A percentile compares a stretch with the other conserved stretches of the same genome.
Evolutionary conservation across 1,284 basidiomycete species (phyloP).

Genomic region (Leccinum angustisporum): DNA sequence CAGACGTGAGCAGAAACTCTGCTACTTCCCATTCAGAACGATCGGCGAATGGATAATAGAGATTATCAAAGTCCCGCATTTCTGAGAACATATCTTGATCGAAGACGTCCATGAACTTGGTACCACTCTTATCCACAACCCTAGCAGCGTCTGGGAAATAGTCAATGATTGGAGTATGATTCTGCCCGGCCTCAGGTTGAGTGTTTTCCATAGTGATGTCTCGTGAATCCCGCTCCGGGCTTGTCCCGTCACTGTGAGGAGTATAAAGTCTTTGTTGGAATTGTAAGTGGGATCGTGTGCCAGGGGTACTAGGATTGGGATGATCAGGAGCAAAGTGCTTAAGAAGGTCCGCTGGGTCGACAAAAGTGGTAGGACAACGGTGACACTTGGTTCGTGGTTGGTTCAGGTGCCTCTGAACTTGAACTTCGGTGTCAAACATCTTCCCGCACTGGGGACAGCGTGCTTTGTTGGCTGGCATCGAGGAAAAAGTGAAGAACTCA

Average conservation of each 20-base stretch:
- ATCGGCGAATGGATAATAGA: background rate
- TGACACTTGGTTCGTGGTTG: background rate
- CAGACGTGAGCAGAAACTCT: background rate
- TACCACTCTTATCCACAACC: background rate
- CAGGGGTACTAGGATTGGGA: background rate
- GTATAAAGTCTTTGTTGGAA: background rate
- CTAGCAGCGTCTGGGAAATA: background rate
- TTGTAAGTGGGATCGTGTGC: background rate
- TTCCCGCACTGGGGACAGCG: constrained; percentile 1
- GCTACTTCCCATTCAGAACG: background rate
- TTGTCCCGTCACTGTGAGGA: background rate
- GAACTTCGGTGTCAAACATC: background rate
- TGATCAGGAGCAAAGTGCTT: background rate
- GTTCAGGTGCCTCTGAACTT: constrained; percentile 1
- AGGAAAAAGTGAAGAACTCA: background rate
- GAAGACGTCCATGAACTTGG: constrained; percentile 1
- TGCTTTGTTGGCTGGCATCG: background rate
- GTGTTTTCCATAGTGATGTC: background rate
- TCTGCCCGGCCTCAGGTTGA: background rate
- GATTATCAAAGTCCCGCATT: background rate
- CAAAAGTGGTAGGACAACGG: background rate
- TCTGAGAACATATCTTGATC: background rate
- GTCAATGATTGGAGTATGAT: background rate
- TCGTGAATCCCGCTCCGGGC: background rate
- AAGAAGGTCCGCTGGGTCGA: background rate